phyloP scores from a whole-genome alignment of 345 rosid genomes.

The Raphanus raphanistrum region DNA sequence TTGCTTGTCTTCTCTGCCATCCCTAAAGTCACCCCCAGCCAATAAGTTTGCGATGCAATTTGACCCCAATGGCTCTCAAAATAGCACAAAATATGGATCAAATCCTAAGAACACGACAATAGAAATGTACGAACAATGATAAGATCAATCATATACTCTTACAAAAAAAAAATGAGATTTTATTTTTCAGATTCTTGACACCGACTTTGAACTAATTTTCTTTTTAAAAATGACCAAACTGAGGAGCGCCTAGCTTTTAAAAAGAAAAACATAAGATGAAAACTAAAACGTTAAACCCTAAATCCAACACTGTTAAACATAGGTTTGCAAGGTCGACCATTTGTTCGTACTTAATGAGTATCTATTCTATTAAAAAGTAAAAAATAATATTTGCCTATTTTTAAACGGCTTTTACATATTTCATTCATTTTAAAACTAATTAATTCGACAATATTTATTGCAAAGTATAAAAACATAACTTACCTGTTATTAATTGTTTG shows the following conservation, averaged over 20 bases:
- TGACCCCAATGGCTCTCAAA: constrained; percentile 8
- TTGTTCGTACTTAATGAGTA: neutral
- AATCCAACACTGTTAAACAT: neutral
- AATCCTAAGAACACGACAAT: constrained; percentile 12
- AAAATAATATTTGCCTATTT: no score
- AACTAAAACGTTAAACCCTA: neutral
- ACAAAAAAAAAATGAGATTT: neutral
- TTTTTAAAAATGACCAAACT: neutral
- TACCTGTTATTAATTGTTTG: no score
- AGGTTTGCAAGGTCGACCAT: neutral
- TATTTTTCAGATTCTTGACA: neutral
- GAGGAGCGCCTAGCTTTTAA: neutral
- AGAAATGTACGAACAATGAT: neutral
- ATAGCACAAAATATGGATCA: constrained; percentile 12
- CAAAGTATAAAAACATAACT: no score
- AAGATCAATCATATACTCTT: constrained; percentile 4
- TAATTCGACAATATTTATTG: no score
- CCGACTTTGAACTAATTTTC: neutral
- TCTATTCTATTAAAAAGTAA: no score
- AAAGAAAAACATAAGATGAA: neutral
- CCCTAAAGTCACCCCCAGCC: neutral
- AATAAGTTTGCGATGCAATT: neutral
- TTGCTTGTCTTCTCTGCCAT: constrained; percentile 28
- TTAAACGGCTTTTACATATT: no score
- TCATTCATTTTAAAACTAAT: no score